Evolutionary conservation across 2,329 filamentous ascomycete genomes (phyloP).

Genomic region (Beauveria medogensis): DNA sequence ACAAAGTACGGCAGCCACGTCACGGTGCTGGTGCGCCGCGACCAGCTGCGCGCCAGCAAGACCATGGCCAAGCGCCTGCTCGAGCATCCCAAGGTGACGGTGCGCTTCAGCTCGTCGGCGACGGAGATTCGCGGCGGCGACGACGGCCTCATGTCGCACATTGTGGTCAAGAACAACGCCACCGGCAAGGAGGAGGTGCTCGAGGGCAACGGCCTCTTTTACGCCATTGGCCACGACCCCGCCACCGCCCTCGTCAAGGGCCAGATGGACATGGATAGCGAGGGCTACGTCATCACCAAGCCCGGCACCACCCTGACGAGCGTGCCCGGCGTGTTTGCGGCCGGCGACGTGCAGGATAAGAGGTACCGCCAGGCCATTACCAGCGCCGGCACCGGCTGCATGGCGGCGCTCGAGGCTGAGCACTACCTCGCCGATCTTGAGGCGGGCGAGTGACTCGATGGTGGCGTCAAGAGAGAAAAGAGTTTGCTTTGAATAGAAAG

Average conservation of each 20-base stretch:
- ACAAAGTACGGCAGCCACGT: conserved; percentile 97
- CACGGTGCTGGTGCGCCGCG: conserved; percentile 82
- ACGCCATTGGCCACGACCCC: conserved; percentile 94
- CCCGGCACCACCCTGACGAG: conserved; percentile 85
- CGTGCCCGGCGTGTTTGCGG: conserved; percentile 87
- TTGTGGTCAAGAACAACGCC: conserved; percentile 72
- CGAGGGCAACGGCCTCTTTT: conserved; percentile 88
- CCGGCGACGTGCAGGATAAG: conserved; percentile 98
- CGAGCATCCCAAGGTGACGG: conserved; percentile 80
- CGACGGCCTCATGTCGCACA: conserved; percentile 78
- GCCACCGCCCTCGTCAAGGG: conserved; percentile 86
- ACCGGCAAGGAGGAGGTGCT: conserved; percentile 75
- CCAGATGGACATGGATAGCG: conserved; percentile 78
- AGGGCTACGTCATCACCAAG: conserved; percentile 85
- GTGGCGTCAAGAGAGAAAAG: neutral
- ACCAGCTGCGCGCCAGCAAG: conserved; percentile 78
- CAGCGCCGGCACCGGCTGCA: conserved; percentile 89
- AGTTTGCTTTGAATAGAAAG: conserved; percentile 1
- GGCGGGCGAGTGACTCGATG: conserved; percentile 22
- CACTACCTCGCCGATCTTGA: conserved; percentile 80
- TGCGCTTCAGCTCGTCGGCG: conserved; percentile 76
- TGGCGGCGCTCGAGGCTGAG: conserved; percentile 92
- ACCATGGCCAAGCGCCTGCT: conserved; percentile 86
- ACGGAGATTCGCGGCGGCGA: conserved; percentile 79
- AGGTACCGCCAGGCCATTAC: conserved; percentile 96